These are phyloP conservation scores for Backusella liffmaniae DNA, from an alignment of 192 early-diverging fungal genomes.

Conservation along the genomic window DNA sequence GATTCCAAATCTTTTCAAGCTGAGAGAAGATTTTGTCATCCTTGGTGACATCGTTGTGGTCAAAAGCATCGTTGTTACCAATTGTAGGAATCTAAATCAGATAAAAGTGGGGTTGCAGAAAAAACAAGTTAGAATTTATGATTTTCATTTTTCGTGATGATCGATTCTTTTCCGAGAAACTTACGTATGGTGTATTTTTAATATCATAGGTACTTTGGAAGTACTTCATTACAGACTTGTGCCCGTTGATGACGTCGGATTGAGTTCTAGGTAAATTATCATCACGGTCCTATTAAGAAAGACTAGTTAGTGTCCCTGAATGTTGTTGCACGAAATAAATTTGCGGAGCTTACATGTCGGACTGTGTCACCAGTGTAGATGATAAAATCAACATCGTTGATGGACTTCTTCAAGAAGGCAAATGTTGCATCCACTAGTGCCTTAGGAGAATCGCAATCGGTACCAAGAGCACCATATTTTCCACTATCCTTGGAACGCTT, in stretches of 20 bases:
- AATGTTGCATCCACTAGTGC: slow-evolving; percentile 28
- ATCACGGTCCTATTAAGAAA: slow-evolving; percentile 25
- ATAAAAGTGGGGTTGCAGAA: not conserved
- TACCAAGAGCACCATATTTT: slow-evolving; percentile 31
- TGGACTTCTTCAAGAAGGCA: slow-evolving; percentile 24
- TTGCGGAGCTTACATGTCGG: slow-evolving; percentile 33
- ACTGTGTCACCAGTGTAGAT: slow-evolving; percentile 42
- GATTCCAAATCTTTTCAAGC: slow-evolving; percentile 33
- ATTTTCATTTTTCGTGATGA: not conserved
- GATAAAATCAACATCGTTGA: slow-evolving; percentile 38
- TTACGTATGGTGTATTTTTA: slow-evolving; percentile 18
- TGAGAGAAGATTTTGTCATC: slow-evolving; percentile 3
- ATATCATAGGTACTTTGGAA: slow-evolving; percentile 25
- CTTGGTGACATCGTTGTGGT: slow-evolving; percentile 20
- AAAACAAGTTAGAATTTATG: not conserved
- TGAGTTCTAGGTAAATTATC: slow-evolving; percentile 9
- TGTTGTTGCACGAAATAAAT: not conserved
- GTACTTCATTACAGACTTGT: slow-evolving; percentile 22
- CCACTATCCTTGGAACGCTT: slow-evolving; percentile 32
- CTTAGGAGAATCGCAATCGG: slow-evolving; percentile 31
- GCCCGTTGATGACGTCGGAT: slow-evolving; percentile 20
- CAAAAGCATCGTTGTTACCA: slow-evolving; percentile 39
- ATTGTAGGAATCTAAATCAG: slow-evolving; percentile 32
- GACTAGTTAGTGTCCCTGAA: not conserved
- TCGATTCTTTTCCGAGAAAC: not conserved